Evolutionary conservation across 805 yeast species (phyloP), one percentile per base, ranked within the genome.

Genomic region (Yarrowia sp.): DNA sequence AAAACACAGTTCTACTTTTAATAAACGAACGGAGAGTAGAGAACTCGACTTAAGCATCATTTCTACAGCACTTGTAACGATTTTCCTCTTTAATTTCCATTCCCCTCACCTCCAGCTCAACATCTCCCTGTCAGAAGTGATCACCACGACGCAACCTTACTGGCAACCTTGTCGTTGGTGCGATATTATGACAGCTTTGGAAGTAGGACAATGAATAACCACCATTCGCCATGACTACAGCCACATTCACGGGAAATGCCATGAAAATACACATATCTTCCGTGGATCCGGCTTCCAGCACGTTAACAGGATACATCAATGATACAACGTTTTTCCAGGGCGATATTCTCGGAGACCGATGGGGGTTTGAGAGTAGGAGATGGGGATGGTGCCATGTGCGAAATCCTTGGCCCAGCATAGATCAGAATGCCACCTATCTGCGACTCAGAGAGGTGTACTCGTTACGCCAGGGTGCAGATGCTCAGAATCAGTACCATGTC

Each of bases 251-350:
- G 10, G 58, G 58, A 6, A 38, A 36, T 20, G 58, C 42, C 33
- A 52, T 52, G 58, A 52, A 52, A 19, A 36, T 52, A 5, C 58
- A 52, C 13, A 52, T 52, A 7, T 52, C 58, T 1, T 43, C 40
- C 14, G 43, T 52, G 58, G 58, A 52, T 20, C 58, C 58, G 40
- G 58, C 42, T 19, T 52, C 58, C 43, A 36, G 43, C 33, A 52
- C 58, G 2, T 13, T 52, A 7, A 36, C 58, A 3, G 58, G 58
- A 17, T 52, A 52, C 58, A 52, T 52, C 33, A 38, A 52, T 14
- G 58, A 52, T 14, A 52, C 58, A 19, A 52, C 58, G 12, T 52
- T 52, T 52, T 52, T 52, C 24, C 58, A 52, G 58, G 58, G 58
- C 43, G 58, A 52, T 38, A 52, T 52, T 36, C 58, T 52, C 43